Evolutionary conservation across 257 asterid genomes (phyloP).

Genomic region (Petunia secreta): DNA sequence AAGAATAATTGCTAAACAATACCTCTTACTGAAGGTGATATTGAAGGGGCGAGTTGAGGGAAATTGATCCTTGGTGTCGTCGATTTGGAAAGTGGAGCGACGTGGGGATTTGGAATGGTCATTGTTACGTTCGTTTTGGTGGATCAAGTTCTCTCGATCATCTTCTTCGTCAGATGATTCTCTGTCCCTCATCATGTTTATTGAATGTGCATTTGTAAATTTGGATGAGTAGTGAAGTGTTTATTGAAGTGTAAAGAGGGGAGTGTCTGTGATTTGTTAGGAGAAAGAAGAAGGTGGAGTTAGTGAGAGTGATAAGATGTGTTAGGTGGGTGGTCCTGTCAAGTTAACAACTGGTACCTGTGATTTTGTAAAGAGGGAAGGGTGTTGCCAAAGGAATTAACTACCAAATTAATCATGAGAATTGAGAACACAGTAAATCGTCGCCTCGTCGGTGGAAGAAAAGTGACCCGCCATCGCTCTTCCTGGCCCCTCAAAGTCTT

Average conservation of each 20-base stretch:
- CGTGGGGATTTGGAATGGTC: conserved; percentile 43
- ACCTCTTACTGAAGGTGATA: conserved; percentile 62
- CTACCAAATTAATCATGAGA: background rate
- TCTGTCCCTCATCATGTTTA: conserved; percentile 46
- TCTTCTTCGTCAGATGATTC: conserved; percentile 86
- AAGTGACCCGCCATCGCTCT: conserved; percentile 2
- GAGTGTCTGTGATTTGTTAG: background rate
- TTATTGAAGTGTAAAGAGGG: background rate
- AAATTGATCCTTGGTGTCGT: conserved; percentile 24
- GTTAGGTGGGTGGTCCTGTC: conserved; percentile 2
- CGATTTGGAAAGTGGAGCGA: conserved; percentile 41
- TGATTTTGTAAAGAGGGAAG: background rate
- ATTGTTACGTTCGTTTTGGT: conserved; percentile 55
- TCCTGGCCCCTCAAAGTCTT: background rate
- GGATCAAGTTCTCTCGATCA: conserved; percentile 68
- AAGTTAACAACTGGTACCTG: background rate
- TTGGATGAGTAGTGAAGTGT: background rate
- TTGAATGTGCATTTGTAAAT: conserved; percentile 22
- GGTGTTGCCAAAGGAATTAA: conserved; percentile 1
- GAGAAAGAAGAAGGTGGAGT: background rate
- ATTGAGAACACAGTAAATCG: background rate
- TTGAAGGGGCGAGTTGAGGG: conserved; percentile 40
- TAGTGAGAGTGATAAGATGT: background rate
- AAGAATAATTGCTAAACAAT: conserved; percentile 61
- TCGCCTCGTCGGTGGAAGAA: conserved; percentile 17